Conservation (phyloP, 306 rosid species). For the Amphicarpaea edgeworthii region DNA sequence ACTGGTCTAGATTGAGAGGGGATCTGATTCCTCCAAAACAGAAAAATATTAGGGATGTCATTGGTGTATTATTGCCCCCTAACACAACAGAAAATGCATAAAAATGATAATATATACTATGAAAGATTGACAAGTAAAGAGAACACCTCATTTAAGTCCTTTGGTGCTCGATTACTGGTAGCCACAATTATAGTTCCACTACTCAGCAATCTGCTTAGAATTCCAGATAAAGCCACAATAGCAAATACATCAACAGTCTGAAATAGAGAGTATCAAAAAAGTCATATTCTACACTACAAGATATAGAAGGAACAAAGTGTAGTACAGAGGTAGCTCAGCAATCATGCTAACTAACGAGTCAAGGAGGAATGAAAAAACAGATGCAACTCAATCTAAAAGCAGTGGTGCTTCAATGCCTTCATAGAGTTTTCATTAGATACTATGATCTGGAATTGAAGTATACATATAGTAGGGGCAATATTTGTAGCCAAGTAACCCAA, state of each 20-base stretch:
- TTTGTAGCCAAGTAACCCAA: constrained; percentile 9
- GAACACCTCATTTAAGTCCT: constrained; percentile 83
- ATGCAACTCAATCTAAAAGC: constrained; percentile 32
- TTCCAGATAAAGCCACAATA: constrained; percentile 99
- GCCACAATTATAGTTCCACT: constrained; percentile 94
- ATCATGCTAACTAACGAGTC: constrained; percentile 15
- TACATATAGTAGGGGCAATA: not conserved
- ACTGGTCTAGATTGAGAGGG: not conserved
- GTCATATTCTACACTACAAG: constrained; percentile 42
- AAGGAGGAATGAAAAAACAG: constrained; percentile 14
- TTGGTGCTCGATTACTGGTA: constrained; percentile 95
- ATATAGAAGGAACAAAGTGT: constrained; percentile 15
- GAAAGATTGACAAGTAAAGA: constrained; percentile 29
- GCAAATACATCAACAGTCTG: constrained; percentile 99
- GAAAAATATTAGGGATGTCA: constrained; percentile 32
- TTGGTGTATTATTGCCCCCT: constrained; percentile 17
- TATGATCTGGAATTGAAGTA: constrained; percentile 33
- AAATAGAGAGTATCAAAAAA: constrained; percentile 56
- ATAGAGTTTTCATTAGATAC: constrained; percentile 29
- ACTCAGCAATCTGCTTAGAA: constrained; percentile 88
- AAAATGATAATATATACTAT: constrained; percentile 9
- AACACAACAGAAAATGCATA: constrained; percentile 7
- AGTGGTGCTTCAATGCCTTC: constrained; percentile 36
- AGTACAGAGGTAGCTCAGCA: constrained; percentile 27
- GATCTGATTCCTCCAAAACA: constrained; percentile 38